A percentile compares a stretch with the other conserved stretches of the same genome.
phyloP scores from a whole-genome alignment of 164 flowering plant genomes.

The Aristolochia fimbriata region DNA sequence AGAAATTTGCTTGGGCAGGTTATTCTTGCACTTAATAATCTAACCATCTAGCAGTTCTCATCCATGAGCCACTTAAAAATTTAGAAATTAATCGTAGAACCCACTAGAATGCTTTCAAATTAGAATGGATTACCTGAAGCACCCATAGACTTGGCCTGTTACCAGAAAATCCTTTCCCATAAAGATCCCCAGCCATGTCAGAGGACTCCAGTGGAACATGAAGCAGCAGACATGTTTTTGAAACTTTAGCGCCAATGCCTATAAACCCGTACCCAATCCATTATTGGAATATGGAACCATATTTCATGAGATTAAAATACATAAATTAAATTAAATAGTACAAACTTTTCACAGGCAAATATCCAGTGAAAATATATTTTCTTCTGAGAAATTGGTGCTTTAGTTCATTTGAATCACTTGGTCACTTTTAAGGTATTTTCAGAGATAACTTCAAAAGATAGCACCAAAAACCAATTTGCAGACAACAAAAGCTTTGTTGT shows the following conservation, averaged over 20 bases:
- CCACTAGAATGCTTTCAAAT: too few species aligned
- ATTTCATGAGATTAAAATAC: not conserved
- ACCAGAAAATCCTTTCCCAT: constrained; percentile 54
- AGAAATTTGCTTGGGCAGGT: too few species aligned
- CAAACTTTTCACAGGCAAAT: not conserved
- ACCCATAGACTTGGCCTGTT: constrained; percentile 73
- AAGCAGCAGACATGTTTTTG: constrained; percentile 45
- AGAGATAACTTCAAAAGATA: too few species aligned
- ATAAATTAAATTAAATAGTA: not conserved
- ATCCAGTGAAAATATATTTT: not conserved
- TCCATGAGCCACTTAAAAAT: too few species aligned
- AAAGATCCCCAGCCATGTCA: constrained; percentile 29
- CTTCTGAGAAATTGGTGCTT: too few species aligned
- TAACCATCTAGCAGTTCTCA: too few species aligned
- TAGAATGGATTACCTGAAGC: constrained; percentile 42
- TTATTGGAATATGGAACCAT: not conserved
- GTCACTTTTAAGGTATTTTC: too few species aligned
- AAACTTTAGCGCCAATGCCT: constrained; percentile 72
- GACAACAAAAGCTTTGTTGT: too few species aligned
- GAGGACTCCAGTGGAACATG: constrained; percentile 61
- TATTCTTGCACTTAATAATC: too few species aligned
- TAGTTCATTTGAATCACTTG: too few species aligned
- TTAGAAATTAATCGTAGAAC: too few species aligned
- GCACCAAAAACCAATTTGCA: too few species aligned
- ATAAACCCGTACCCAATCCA: constrained; percentile 1